Evolutionary conservation across 1,284 basidiomycete genomes (phyloP).

Genomic region (Earliella scabrosa): DNA sequence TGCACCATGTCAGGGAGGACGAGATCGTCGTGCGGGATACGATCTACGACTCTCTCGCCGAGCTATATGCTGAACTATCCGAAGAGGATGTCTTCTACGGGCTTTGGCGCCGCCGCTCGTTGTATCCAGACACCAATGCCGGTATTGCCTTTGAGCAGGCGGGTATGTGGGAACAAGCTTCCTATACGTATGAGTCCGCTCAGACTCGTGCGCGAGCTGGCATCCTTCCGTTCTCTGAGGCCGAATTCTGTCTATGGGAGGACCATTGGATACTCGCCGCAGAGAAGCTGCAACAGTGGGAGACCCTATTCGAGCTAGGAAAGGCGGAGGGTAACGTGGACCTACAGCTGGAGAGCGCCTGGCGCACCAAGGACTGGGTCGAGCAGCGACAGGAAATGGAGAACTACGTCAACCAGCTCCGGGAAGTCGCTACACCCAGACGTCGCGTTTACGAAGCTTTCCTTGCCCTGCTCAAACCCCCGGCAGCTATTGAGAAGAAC

Average conservation of each 20-base stretch:
- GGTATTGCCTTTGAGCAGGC: conserved; percentile 96
- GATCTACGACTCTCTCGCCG: conserved; percentile 90
- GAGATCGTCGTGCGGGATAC: conserved; percentile 84
- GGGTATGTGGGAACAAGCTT: conserved; percentile 96
- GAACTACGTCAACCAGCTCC: conserved; percentile 81
- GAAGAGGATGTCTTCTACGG: conserved; percentile 99
- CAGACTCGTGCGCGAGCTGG: conserved; percentile 88
- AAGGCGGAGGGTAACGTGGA: conserved; percentile 92
- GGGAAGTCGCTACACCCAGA: conserved; percentile 90
- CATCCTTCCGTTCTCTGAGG: conserved; percentile 89
- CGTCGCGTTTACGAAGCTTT: conserved; percentile 97
- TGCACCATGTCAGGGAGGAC: conserved; percentile 80
- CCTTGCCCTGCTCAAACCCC: conserved; percentile 78
- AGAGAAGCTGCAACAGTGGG: conserved; percentile 99
- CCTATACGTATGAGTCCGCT: conserved; percentile 89
- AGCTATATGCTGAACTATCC: conserved; percentile 93
- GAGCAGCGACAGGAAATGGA: conserved; percentile 84
- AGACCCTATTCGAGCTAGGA: conserved; percentile 92
- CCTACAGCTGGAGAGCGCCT: conserved; percentile 92
- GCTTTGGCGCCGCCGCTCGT: conserved; percentile 88
- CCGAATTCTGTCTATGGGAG: conserved; percentile 98
- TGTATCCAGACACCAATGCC: conserved; percentile 91
- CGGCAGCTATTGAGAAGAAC: conserved; percentile 71
- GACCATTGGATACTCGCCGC: conserved; percentile 98
- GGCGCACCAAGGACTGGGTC: conserved; percentile 94